These are phyloP conservation scores for Mytilinidion resinicola DNA, from an alignment of 495 filamentous ascomycete species.

Conservation along the genomic window DNA sequence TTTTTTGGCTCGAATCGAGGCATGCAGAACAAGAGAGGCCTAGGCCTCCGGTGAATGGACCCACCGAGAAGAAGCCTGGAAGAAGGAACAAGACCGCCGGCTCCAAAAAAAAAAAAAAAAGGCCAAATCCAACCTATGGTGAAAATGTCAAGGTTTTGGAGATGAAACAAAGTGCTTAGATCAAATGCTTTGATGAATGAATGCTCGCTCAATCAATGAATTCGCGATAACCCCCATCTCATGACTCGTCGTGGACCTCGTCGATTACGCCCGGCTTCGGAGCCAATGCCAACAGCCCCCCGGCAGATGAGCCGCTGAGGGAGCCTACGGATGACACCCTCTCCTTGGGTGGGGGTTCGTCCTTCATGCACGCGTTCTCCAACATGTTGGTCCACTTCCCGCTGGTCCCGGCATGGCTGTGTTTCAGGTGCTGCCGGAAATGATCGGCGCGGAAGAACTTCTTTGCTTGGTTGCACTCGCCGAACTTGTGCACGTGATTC, in stretches of 20 bases:
- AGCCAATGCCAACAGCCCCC: slow-evolving; percentile 13
- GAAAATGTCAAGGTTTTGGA: no score
- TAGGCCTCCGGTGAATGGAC: not conserved
- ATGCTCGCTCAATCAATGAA: slow-evolving; percentile 5
- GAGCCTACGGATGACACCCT: slow-evolving; percentile 20
- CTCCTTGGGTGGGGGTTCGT: slow-evolving; percentile 55
- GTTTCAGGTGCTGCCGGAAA: slow-evolving; percentile 96
- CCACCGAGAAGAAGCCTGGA: not conserved
- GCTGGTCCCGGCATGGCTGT: slow-evolving; percentile 92
- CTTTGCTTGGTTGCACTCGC: slow-evolving; percentile 96
- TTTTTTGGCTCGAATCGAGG: not conserved
- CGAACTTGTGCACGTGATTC: slow-evolving; percentile 87
- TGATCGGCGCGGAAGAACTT: slow-evolving; percentile 98
- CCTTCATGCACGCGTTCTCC: slow-evolving; percentile 95
- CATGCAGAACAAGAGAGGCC: not conserved
- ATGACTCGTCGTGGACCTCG: slow-evolving; percentile 29
- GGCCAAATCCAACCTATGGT: no score
- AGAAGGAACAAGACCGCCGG: no score
- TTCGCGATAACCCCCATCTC: slow-evolving; percentile 13
- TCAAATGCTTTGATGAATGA: slow-evolving; percentile 1
- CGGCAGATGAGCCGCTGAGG: slow-evolving; percentile 13
- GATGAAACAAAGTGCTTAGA: not conserved
- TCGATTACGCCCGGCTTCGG: slow-evolving; percentile 23
- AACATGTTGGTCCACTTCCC: slow-evolving; percentile 99
- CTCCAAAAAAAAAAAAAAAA: no score